Conservation (phyloP, 1,139 yeast genomes). For the Eremothecium gossypii region DNA sequence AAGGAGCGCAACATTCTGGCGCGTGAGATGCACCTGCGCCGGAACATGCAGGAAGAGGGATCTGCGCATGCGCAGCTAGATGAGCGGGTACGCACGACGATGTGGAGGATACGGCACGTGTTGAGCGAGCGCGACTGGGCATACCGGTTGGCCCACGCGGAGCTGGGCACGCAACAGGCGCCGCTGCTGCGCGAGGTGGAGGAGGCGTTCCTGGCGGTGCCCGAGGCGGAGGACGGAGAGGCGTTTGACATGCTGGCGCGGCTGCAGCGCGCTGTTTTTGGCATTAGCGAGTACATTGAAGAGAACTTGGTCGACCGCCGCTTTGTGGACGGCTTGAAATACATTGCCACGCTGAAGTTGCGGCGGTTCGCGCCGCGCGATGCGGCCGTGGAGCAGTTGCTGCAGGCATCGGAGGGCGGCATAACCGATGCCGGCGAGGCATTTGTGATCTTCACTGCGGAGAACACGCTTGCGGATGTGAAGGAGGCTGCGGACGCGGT, state of each 20-base stretch:
- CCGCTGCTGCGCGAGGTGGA: constrained; percentile 50
- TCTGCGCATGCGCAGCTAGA: constrained; percentile 33
- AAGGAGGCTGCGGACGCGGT: constrained; percentile 49
- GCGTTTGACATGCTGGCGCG: constrained; percentile 65
- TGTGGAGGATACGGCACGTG: constrained; percentile 78
- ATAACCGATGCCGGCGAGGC: constrained; percentile 43
- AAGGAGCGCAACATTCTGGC: constrained; percentile 74
- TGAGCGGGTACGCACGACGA: constrained; percentile 43
- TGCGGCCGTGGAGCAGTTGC: constrained; percentile 16
- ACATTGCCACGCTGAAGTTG: constrained; percentile 58
- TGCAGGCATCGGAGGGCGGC: constrained; percentile 13
- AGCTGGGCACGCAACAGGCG: constrained; percentile 36
- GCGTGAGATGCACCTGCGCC: constrained; percentile 55
- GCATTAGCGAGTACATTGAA: constrained; percentile 50
- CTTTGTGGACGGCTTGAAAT: constrained; percentile 59
- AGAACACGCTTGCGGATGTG: constrained; percentile 37
- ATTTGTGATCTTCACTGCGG: constrained; percentile 40
- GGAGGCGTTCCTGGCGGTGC: constrained; percentile 47
- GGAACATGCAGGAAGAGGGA: constrained; percentile 32
- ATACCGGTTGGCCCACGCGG: constrained; percentile 50
- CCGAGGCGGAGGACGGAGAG: constrained; percentile 47
- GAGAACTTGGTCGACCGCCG: constrained; percentile 46
- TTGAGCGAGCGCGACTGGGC: constrained; percentile 78
- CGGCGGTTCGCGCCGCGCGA: constrained; percentile 35
- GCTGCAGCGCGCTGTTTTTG: constrained; percentile 72